Conservation (phyloP, 2,329 filamentous ascomycete genomes). For the Venturia nashicola region DNA sequence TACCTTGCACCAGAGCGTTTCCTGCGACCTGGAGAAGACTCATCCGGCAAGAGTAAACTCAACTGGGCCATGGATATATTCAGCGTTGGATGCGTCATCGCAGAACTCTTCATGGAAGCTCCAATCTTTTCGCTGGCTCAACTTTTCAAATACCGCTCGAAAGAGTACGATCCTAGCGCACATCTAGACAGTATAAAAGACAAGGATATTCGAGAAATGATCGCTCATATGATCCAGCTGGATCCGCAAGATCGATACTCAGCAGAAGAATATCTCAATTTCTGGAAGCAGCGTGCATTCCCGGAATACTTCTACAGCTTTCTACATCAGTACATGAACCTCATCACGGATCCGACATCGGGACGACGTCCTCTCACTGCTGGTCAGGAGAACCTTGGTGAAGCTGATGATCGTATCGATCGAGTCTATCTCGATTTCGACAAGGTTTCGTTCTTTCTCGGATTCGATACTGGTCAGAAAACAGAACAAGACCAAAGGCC, state of each 20-base stretch:
- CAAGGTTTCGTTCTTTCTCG: conserved; percentile 91
- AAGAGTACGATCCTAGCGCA: conserved; percentile 80
- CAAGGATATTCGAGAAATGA: conserved; percentile 72
- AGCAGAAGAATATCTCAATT: conserved; percentile 84
- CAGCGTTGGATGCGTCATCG: conserved; percentile 91
- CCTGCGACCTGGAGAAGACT: conserved; percentile 54
- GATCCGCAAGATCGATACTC: conserved; percentile 86
- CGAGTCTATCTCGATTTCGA: conserved; percentile 91
- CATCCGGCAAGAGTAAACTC: conserved; percentile 49
- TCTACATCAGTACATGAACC: conserved; percentile 92
- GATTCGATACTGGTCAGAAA: conserved; percentile 45
- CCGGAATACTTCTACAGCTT: conserved; percentile 97
- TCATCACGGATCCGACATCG: conserved; percentile 82
- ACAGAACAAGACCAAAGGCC: conserved; percentile 15
- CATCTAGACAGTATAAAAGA: conserved; percentile 79
- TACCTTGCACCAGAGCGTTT: conserved; percentile 94
- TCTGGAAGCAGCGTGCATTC: conserved; percentile 86
- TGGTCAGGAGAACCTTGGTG: conserved; percentile 59
- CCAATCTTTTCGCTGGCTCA: conserved; percentile 98
- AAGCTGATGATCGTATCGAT: conserved; percentile 89
- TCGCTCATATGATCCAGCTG: conserved; percentile 90
- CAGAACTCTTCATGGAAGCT: conserved; percentile 86
- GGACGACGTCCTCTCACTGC: conserved; percentile 61
- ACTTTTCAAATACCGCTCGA: conserved; percentile 79
- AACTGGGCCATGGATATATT: conserved; percentile 99